Percentiles rank a stretch among this genome's conserved stretches.
Conservation (phyloP, 1,139 yeast genomes). For the Magnusiomyces starmeri region DNA sequence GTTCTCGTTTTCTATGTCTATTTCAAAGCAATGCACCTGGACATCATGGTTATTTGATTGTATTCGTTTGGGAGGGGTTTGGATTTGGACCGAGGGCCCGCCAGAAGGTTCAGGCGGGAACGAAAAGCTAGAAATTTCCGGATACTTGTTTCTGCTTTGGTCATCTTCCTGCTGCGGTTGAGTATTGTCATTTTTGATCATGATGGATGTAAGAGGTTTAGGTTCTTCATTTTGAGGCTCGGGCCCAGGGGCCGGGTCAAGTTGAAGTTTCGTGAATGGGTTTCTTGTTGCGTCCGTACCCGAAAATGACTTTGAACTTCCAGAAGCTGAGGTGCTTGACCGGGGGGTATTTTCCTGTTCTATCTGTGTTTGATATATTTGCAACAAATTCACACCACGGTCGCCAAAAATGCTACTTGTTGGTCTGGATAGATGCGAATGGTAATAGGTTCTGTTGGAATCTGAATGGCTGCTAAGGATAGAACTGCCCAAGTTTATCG, state of each 20-base stretch:
- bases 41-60: background rate
- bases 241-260: background rate
- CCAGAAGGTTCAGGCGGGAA: no score
- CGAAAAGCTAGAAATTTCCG: no score
- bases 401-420: background rate
- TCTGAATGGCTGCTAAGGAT: background rate
- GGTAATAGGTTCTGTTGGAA: background rate
- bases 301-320: no score
- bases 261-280: background rate
- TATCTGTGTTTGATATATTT: background rate
- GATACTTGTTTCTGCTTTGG: no score
- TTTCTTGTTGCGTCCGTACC: no score
- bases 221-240: background rate
- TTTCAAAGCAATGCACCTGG: constrained; percentile 3
- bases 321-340: background rate
- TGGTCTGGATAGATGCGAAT: background rate
- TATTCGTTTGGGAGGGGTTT: background rate
- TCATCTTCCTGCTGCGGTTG: no score
- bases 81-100: background rate
- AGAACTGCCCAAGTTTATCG: background rate
- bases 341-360: background rate
- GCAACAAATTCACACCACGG: background rate
- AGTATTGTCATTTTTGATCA: no score
- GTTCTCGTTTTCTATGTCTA: background rate
- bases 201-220: background rate